These are phyloP conservation scores for Triglochin maritima DNA, from an alignment of 106 monocot species.

Conservation along the genomic window DNA sequence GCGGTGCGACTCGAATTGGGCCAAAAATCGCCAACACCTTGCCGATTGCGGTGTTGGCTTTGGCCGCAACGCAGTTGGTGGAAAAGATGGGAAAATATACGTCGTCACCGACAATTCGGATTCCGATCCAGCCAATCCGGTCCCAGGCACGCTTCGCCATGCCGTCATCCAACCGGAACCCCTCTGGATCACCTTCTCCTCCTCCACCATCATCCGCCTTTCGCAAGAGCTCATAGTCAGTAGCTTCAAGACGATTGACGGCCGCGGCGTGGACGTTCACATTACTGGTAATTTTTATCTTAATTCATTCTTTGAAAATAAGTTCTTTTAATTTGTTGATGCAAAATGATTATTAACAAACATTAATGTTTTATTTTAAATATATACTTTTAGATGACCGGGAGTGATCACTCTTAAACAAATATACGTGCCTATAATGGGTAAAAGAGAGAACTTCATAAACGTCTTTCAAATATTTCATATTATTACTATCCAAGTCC, in stretches of 20 bases:
- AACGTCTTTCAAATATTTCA: too few species aligned
- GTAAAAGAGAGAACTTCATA: too few species aligned
- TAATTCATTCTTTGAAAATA: too few species aligned
- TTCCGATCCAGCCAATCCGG: slow-evolving; percentile 41
- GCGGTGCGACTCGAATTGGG: slow-evolving; percentile 38
- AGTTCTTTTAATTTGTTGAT: too few species aligned
- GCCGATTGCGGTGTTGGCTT: slow-evolving; percentile 44
- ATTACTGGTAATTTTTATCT: slow-evolving; percentile 20
- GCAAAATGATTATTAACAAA: too few species aligned
- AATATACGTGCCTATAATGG: too few species aligned
- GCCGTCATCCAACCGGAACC: slow-evolving; percentile 51
- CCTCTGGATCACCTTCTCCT: slow-evolving; percentile 61
- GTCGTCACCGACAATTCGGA: slow-evolving; percentile 48
- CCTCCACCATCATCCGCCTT: slow-evolving; percentile 49
- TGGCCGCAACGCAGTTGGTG: slow-evolving; percentile 37
- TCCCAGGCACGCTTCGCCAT: slow-evolving; percentile 49
- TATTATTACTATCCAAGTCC: too few species aligned
- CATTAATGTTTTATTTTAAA: too few species aligned
- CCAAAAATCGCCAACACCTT: slow-evolving; percentile 21
- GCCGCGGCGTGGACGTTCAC: slow-evolving; percentile 56
- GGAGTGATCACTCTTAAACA: too few species aligned
- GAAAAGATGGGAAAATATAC: slow-evolving; percentile 43
- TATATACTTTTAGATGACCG: too few species aligned
- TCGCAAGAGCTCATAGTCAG: slow-evolving; percentile 52
- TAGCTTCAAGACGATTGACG: slow-evolving; percentile 73